Conservation (phyloP, 23 red algal genomes). For the Pyropia yezoensis region DNA sequence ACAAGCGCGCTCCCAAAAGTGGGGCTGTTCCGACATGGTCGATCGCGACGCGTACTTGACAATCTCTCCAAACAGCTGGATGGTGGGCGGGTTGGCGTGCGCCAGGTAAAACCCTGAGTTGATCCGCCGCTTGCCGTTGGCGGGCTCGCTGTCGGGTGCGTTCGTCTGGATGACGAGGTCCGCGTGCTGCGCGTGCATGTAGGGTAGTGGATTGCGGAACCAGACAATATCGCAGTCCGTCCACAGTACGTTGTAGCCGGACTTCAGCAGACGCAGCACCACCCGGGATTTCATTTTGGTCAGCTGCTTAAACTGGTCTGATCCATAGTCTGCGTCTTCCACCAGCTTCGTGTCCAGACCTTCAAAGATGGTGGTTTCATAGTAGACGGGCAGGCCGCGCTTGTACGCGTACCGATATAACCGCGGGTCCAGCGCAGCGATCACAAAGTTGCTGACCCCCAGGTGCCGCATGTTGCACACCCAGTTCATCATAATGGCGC, state of each 20-base stretch:
- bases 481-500: conserved; percentile 95
- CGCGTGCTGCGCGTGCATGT: conserved; percentile 49
- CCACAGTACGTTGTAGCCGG: conserved; percentile 94
- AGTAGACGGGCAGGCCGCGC: conserved; percentile 71
- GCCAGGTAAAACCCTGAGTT: conserved; percentile 94
- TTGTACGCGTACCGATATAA: conserved; percentile 92
- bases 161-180: conserved; percentile 91
- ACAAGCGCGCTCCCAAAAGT: conserved; percentile 95
- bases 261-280: conserved; percentile 80
- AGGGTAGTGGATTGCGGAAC: conserved; percentile 74
- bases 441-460: conserved; percentile 73
- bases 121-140: conserved; percentile 77
- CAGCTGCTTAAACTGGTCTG: conserved; percentile 84
- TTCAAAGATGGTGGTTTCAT: conserved; percentile 70
- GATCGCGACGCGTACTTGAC: conserved; percentile 76
- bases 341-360: conserved; percentile 58
- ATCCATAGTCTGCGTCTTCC: conserved; percentile 69
- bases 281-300: conserved; percentile 96
- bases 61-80: conserved; percentile 81
- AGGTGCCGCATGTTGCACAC: conserved; percentile 93
- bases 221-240: conserved; percentile 97
- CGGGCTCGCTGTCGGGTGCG: conserved; percentile 79
- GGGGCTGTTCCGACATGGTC: conserved; percentile 94
- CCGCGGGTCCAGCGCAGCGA: conserved; percentile 87
- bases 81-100: conserved; percentile 65